Evolutionary conservation across 1,284 basidiomycete genomes (phyloP).

Genomic region (Pascua sp.): DNA sequence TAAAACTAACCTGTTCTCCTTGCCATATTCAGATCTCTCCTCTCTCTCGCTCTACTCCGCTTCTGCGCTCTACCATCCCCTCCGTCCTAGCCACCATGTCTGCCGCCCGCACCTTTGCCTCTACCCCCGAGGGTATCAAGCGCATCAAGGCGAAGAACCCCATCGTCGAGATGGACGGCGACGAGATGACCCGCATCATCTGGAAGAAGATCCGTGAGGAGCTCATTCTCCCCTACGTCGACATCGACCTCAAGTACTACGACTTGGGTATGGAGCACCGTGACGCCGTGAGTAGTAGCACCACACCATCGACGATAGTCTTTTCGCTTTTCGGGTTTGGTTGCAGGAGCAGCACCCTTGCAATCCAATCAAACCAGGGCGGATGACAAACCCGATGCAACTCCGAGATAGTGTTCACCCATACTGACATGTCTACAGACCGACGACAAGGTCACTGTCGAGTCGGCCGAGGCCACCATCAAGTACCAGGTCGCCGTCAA

Average conservation of each 20-base stretch:
- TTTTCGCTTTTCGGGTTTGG: neutral
- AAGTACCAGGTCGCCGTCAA: constrained; percentile 73
- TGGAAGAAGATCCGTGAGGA: constrained; percentile 99
- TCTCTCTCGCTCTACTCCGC: constrained; percentile 5
- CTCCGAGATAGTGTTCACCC: neutral
- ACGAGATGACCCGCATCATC: constrained; percentile 96
- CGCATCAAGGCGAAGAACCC: constrained; percentile 79
- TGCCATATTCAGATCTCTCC: constrained; percentile 4
- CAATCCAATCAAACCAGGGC: no score
- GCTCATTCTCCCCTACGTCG: constrained; percentile 91
- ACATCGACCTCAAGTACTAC: constrained; percentile 97
- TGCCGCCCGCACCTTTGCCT: constrained; percentile 15
- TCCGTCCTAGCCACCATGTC: constrained; percentile 17
- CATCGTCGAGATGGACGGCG: constrained; percentile 93
- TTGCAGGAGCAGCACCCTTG: no score
- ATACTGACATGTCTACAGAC: constrained; percentile 57
- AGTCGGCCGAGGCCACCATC: constrained; percentile 87
- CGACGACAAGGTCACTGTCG: constrained; percentile 87
- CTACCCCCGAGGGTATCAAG: constrained; percentile 33
- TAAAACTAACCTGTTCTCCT: constrained; percentile 10
- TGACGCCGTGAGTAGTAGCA: constrained; percentile 62
- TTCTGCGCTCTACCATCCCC: constrained; percentile 7
- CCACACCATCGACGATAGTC: neutral
- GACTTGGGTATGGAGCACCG: constrained; percentile 91
- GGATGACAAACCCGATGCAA: no score